A percentile compares a stretch with the other conserved stretches of the same genome.
phyloP scores from a whole-genome alignment of 2,329 filamentous ascomycete genomes.

The Trichoderma breve region DNA sequence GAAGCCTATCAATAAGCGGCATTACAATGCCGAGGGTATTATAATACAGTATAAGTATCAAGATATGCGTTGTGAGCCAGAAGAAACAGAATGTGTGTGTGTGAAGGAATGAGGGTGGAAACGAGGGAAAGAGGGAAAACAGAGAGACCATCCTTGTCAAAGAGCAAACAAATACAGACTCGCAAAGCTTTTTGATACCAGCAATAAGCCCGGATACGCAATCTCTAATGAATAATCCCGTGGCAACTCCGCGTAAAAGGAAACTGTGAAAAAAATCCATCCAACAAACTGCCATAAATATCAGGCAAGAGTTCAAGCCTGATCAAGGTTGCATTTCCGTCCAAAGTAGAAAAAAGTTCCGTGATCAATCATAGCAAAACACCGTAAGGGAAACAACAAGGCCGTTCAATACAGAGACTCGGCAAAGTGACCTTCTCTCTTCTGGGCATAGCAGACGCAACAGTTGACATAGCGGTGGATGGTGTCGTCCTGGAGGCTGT shows the following conservation, averaged over 20 bases:
- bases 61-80: background rate
- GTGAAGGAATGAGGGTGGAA: background rate
- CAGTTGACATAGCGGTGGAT: slow-evolving; percentile 46
- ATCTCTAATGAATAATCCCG: slow-evolving; percentile 1
- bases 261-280: background rate
- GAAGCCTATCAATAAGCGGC: slow-evolving; percentile 2
- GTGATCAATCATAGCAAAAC: slow-evolving; percentile 6
- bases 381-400: background rate
- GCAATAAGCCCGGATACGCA: slow-evolving; percentile 9
- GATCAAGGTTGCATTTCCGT: background rate
- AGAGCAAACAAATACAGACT: slow-evolving; percentile 2
- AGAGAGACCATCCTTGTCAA: background rate
- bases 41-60: slow-evolving; percentile 2
- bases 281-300: background rate
- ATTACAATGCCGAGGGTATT: slow-evolving; percentile 6
- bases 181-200: slow-evolving; percentile 16
- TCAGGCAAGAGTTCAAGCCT: background rate
- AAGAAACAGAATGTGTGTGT: background rate
- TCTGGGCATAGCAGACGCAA: slow-evolving; percentile 45
- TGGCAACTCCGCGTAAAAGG: slow-evolving; percentile 2
- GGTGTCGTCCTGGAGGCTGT: slow-evolving; percentile 35
- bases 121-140: background rate
- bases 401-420: slow-evolving; percentile 5
- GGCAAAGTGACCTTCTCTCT: slow-evolving; percentile 24
- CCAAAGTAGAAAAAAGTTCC: background rate